These are phyloP conservation scores for Akanthomyces lecanii DNA, from an alignment of 2,329 filamentous ascomycete species.

Conservation along the genomic window DNA sequence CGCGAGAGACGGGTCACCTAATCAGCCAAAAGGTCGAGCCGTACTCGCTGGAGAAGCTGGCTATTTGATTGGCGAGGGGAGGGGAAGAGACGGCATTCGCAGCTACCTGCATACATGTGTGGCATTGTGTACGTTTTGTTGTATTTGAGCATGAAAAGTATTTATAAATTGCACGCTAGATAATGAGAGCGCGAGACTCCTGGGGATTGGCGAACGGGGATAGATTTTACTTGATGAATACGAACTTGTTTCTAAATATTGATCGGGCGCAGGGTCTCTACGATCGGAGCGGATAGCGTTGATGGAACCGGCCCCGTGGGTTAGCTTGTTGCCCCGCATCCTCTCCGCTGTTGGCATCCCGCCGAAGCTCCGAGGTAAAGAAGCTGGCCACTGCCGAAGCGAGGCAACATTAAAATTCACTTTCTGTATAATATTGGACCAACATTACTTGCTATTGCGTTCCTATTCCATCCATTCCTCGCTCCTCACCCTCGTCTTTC, in stretches of 20 bases:
- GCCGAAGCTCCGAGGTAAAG: conserved; percentile 4
- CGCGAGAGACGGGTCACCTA: conserved; percentile 70
- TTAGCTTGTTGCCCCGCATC: background rate
- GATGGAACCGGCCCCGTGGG: background rate
- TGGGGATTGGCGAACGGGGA: background rate
- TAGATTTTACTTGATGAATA: background rate
- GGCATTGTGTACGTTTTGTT: background rate
- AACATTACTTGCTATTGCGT: background rate
- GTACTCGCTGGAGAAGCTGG: conserved; percentile 78
- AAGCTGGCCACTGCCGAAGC: background rate
- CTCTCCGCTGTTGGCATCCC: background rate
- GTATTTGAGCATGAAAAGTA: background rate
- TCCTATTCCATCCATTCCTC: background rate
- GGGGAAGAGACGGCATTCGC: background rate
- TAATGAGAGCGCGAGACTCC: background rate
- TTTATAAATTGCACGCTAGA: background rate
- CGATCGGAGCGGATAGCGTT: background rate
- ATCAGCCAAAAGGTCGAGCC: conserved; percentile 74
- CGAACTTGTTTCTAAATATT: background rate
- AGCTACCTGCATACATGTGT: background rate
- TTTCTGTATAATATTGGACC: background rate
- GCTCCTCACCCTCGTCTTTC: background rate
- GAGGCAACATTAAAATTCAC: background rate
- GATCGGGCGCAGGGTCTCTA: background rate
- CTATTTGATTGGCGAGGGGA: conserved; percentile 44